Percentiles rank a stretch among this genome's conserved stretches.
phyloP scores from a whole-genome alignment of 352 stramenopile genomes.

The Phytophthora citricola region DNA sequence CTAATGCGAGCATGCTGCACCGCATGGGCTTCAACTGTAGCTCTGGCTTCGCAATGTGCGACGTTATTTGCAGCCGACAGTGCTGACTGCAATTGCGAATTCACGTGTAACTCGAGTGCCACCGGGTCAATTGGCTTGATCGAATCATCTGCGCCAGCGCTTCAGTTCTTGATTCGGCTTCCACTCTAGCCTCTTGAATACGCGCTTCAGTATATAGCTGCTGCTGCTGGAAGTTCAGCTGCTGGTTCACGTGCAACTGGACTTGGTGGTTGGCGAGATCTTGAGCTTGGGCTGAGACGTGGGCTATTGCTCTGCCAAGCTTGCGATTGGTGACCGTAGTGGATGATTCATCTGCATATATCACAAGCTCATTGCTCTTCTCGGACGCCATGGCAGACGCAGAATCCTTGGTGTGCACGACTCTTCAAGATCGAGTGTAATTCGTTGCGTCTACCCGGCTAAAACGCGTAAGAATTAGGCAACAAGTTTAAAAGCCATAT shows the following conservation, averaged over 20 bases:
- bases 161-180: constrained; percentile 2
- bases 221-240: background rate
- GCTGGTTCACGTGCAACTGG: background rate
- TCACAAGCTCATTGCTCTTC: too few species aligned
- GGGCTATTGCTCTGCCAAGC: background rate
- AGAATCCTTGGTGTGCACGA: background rate
- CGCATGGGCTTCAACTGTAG: constrained; percentile 4
- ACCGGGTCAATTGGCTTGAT: background rate
- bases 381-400: too few species aligned
- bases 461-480: too few species aligned
- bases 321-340: too few species aligned
- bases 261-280: constrained; percentile 1
- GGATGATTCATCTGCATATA: too few species aligned
- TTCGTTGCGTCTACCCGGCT: background rate
- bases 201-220: background rate
- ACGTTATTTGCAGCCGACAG: constrained; percentile 7
- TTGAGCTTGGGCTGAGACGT: background rate
- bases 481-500: too few species aligned
- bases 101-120: constrained; percentile 10
- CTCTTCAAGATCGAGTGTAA: background rate
- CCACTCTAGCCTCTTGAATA: background rate
- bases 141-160: constrained; percentile 8
- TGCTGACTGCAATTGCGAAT: constrained; percentile 4
- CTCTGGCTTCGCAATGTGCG: constrained; percentile 4
- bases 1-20: constrained; percentile 1